Percentiles rank a stretch among this genome's conserved stretches.
These are phyloP conservation scores for Tympanopsis confertula DNA, from an alignment of 2,329 filamentous ascomycete genomes.

Conservation along the genomic window DNA sequence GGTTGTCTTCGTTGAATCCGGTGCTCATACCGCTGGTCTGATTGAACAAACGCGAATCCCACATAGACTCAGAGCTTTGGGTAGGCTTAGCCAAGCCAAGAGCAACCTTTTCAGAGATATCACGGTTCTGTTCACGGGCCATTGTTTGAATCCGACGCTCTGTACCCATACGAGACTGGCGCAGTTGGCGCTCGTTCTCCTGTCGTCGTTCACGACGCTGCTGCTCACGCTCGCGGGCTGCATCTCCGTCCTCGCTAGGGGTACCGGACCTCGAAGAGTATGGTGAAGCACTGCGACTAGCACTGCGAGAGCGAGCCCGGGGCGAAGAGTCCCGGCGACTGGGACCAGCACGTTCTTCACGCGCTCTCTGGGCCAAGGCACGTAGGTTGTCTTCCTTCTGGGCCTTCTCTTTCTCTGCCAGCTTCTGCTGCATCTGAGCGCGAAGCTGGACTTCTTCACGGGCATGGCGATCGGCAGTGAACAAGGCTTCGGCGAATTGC, in stretches of 20 bases:
- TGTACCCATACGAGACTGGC: slow-evolving; percentile 89
- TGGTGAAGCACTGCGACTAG: neutral
- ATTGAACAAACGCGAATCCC: slow-evolving; percentile 91
- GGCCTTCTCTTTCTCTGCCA: slow-evolving; percentile 92
- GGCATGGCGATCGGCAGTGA: slow-evolving; percentile 87
- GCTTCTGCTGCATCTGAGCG: slow-evolving; percentile 84
- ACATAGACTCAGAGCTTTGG: slow-evolving; percentile 86
- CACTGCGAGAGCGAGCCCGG: neutral
- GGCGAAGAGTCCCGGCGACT: neutral
- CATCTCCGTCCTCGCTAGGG: slow-evolving; percentile 45
- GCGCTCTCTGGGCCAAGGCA: slow-evolving; percentile 9
- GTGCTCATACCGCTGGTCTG: slow-evolving; percentile 81
- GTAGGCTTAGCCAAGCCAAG: slow-evolving; percentile 91
- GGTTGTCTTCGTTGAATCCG: slow-evolving; percentile 94
- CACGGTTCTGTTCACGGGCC: slow-evolving; percentile 87
- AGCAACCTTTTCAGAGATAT: slow-evolving; percentile 94
- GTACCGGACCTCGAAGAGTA: slow-evolving; percentile 26
- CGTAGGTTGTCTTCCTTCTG: slow-evolving; percentile 90
- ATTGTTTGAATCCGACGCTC: slow-evolving; percentile 86
- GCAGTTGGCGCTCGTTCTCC: slow-evolving; percentile 79
- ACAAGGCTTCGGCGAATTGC: slow-evolving; percentile 85
- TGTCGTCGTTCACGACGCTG: slow-evolving; percentile 66
- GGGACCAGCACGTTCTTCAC: neutral
- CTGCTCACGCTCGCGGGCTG: slow-evolving; percentile 63
- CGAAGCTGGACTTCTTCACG: slow-evolving; percentile 90